A percentile compares a stretch with the other conserved stretches of the same genome.
Evolutionary conservation across 306 rosid species (phyloP).

Genomic region (Inga laurina): DNA sequence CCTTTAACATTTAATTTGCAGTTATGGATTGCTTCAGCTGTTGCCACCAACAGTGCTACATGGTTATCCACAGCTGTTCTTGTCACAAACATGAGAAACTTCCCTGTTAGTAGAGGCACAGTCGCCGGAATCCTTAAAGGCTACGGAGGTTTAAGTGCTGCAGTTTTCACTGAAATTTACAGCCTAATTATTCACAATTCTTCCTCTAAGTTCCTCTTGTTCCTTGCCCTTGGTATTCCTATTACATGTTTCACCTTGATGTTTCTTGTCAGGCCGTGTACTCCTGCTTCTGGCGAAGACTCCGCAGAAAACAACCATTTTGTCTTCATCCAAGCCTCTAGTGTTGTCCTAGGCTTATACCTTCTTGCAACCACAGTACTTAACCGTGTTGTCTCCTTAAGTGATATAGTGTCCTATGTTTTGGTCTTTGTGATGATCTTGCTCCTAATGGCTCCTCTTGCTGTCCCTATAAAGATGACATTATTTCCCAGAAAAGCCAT

Average conservation of each 20-base stretch:
- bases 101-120: constrained; percentile 70
- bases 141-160: constrained; percentile 75
- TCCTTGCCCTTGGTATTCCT: constrained; percentile 71
- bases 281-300: constrained; percentile 66
- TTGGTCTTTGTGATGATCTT: constrained; percentile 56
- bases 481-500: constrained; percentile 40
- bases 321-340: constrained; percentile 63
- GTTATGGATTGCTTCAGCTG: constrained; percentile 69
- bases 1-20: constrained; percentile 26
- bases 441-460: constrained; percentile 78
- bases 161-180: constrained; percentile 68
- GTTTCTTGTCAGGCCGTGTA: constrained; percentile 72
- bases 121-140: constrained; percentile 84
- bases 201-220: constrained; percentile 59
- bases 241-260: constrained; percentile 57
- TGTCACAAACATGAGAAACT: constrained; percentile 89
- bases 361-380: constrained; percentile 58
- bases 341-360: constrained; percentile 64
- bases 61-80: constrained; percentile 75
- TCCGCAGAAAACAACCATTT: constrained; percentile 55
- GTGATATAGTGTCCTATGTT: constrained; percentile 33
- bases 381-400: constrained; percentile 33
- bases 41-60: constrained; percentile 74
- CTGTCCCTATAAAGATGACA: constrained; percentile 80
- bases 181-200: constrained; percentile 58